Evolutionary conservation across 2,329 filamentous ascomycete genomes (phyloP).

Genomic region (Xylariaceae sp.): DNA sequence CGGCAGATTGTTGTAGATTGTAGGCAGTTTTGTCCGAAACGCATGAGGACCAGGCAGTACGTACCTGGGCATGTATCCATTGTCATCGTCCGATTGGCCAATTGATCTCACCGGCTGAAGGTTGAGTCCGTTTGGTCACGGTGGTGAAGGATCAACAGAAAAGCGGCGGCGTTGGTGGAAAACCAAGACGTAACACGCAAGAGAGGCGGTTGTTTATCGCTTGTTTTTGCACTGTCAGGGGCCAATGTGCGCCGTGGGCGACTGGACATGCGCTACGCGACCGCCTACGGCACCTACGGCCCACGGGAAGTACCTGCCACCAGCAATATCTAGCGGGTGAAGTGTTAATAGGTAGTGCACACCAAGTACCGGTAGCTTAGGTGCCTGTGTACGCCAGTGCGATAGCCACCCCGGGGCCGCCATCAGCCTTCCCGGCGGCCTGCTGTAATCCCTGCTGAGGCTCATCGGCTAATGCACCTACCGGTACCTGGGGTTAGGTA

Average conservation of each 20-base stretch:
- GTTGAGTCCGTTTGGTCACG: constrained; percentile 8
- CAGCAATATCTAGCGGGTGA: too few species aligned
- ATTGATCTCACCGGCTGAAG: constrained; percentile 17
- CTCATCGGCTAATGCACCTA: constrained; percentile 29
- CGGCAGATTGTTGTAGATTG: not conserved
- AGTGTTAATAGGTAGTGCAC: too few species aligned
- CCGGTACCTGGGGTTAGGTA: not conserved
- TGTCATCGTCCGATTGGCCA: constrained; percentile 18
- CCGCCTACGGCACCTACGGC: too few species aligned
- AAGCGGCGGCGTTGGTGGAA: not conserved
- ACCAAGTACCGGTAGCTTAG: too few species aligned
- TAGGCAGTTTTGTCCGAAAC: constrained; percentile 6
- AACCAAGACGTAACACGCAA: not conserved
- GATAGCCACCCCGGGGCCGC: not conserved
- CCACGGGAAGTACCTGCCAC: too few species aligned
- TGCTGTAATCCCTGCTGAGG: constrained; percentile 3
- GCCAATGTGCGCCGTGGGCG: too few species aligned
- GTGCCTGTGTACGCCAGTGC: too few species aligned
- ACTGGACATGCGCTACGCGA: too few species aligned
- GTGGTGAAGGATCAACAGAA: constrained; percentile 4
- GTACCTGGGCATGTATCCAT: too few species aligned
- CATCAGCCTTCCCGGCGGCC: not conserved
- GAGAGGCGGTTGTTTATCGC: not conserved
- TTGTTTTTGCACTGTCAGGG: too few species aligned
- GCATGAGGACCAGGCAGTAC: constrained; percentile 7